Evolutionary conservation across 768 basidiomycete genomes (phyloP).

Genomic region (Antrodiella citrinella): DNA sequence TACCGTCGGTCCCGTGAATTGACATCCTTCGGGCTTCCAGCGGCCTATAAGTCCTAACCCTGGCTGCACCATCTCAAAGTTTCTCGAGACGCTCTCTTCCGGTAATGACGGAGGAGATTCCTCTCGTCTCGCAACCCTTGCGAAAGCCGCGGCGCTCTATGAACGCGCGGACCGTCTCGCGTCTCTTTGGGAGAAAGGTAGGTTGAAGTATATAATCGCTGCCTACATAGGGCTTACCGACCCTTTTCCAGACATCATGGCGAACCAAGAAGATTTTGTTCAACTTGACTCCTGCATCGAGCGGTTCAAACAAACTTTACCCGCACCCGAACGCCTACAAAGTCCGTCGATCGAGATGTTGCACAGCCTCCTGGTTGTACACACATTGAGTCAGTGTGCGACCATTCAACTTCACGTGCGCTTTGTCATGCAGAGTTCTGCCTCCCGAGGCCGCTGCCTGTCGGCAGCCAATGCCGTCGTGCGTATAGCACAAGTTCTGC

Average conservation of each 20-base stretch:
- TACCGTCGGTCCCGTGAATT: no score
- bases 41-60: background rate
- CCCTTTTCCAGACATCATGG: conserved; percentile 1
- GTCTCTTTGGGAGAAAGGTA: conserved; percentile 2
- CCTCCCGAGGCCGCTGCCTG: conserved; percentile 7
- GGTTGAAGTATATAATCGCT: background rate
- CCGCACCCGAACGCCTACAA: conserved; percentile 4
- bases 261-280: conserved; percentile 2
- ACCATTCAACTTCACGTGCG: conserved; percentile 9
- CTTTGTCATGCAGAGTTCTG: conserved; percentile 7
- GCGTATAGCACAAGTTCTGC: conserved; percentile 3
- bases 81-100: conserved; percentile 2
- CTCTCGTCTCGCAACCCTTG: conserved; percentile 5
- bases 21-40: background rate
- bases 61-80: conserved; percentile 5
- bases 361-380: conserved; percentile 7
- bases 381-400: conserved; percentile 5
- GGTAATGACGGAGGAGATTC: conserved; percentile 1
- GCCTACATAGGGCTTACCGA: background rate
- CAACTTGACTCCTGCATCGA: conserved; percentile 7
- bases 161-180: conserved; percentile 11
- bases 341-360: background rate
- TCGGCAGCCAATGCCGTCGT: conserved; percentile 8
- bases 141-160: conserved; percentile 12
- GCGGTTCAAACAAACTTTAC: conserved; percentile 6